Evolutionary conservation across 805 yeast genomes (phyloP).

Genomic region (Saccharomycopsis lassenensis): DNA sequence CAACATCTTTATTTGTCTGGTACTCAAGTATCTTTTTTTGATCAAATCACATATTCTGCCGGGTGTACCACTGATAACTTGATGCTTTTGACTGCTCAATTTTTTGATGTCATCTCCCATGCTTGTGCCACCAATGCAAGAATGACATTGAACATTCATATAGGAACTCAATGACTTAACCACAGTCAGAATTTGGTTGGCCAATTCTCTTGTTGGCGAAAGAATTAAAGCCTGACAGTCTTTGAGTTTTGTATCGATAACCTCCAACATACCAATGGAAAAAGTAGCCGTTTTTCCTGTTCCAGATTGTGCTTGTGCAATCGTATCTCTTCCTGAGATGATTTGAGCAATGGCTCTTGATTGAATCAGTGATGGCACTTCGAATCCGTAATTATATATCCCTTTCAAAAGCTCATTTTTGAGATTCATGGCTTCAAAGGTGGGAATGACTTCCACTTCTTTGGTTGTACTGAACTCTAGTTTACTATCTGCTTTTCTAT

Average conservation of each 20-base stretch:
- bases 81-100: slow-evolving; percentile 70
- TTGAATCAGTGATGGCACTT: slow-evolving; percentile 74
- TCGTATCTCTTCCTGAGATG: slow-evolving; percentile 47
- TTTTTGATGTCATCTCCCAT: slow-evolving; percentile 81
- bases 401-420: slow-evolving; percentile 67
- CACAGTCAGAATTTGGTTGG: slow-evolving; percentile 91
- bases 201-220: slow-evolving; percentile 97
- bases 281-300: slow-evolving; percentile 89
- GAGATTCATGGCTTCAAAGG: slow-evolving; percentile 66
- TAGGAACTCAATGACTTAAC: slow-evolving; percentile 81
- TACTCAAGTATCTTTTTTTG: slow-evolving; percentile 73
- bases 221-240: slow-evolving; percentile 87
- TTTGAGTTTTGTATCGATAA: slow-evolving; percentile 60
- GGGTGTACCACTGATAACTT: slow-evolving; percentile 95
- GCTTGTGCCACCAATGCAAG: slow-evolving; percentile 95
- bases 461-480: too few relatives aligned
- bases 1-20: slow-evolving; percentile 83
- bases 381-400: slow-evolving; percentile 73
- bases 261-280: slow-evolving; percentile 65
- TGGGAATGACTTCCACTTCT: slow-evolving; percentile 80
- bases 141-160: slow-evolving; percentile 86
- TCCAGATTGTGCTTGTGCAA: slow-evolving; percentile 86
- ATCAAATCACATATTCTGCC: slow-evolving; percentile 97
- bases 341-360: slow-evolving; percentile 72
- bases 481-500: too few relatives aligned